phyloP scores from a whole-genome alignment of 805 yeast genomes.

The Spathaspora gorwiae region DNA sequence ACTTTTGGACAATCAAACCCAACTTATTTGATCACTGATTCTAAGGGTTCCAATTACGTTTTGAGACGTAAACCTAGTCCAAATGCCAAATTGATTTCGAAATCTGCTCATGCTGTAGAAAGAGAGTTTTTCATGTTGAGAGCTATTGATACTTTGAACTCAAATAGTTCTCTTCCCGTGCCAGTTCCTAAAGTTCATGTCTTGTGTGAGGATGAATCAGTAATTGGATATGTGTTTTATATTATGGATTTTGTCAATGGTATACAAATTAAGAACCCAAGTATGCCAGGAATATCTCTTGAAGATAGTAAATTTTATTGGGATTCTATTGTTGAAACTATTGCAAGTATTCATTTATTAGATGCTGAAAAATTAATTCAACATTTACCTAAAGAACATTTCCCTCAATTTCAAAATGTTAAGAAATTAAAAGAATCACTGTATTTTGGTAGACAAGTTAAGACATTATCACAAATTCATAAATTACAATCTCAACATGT shows the following conservation, averaged over 20 bases:
- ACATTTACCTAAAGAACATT: slow-evolving; percentile 42
- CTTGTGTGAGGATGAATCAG: slow-evolving; percentile 52
- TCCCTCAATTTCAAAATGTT: slow-evolving; percentile 35
- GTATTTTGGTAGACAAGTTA: slow-evolving; percentile 53
- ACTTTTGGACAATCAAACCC: slow-evolving; percentile 64
- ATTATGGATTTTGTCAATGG: slow-evolving; percentile 60
- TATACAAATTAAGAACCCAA: slow-evolving; percentile 51
- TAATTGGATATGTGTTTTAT: slow-evolving; percentile 54
- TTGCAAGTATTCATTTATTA: slow-evolving; percentile 46
- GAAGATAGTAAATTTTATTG: slow-evolving; percentile 32
- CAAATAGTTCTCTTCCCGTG: slow-evolving; percentile 21
- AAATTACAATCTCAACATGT: slow-evolving; percentile 34
- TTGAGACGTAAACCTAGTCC: slow-evolving; percentile 55
- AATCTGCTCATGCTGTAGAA: slow-evolving; percentile 60
- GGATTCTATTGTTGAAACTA: slow-evolving; percentile 45
- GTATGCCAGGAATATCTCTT: slow-evolving; percentile 31
- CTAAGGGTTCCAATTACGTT: slow-evolving; percentile 37
- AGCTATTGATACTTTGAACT: slow-evolving; percentile 27
- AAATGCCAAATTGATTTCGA: slow-evolving; percentile 45
- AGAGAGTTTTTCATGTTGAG: slow-evolving; percentile 52
- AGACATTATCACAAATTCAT: slow-evolving; percentile 42
- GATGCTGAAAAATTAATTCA: slow-evolving; percentile 39
- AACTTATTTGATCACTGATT: slow-evolving; percentile 44
- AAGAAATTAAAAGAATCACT: slow-evolving; percentile 15
- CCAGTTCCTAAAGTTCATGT: slow-evolving; percentile 53